Evolutionary conservation across 1,284 basidiomycete species (phyloP).

Genomic region (Pseudozyma pruni): DNA sequence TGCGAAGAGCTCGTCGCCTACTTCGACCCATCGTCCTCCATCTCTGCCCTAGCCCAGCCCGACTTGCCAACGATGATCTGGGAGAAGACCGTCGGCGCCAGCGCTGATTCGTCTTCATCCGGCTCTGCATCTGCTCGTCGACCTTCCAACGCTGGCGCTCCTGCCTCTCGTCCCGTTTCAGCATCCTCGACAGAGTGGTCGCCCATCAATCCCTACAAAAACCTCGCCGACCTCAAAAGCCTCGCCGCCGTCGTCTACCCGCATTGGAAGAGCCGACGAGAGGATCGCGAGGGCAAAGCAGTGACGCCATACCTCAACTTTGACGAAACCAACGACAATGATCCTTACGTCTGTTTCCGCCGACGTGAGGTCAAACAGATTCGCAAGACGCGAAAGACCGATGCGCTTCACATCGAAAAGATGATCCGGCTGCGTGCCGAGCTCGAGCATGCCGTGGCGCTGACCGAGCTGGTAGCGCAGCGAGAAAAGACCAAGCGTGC

Average conservation of each 20-base stretch:
- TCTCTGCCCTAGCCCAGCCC: slow-evolving; percentile 54
- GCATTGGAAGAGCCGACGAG: slow-evolving; percentile 64
- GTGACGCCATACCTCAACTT: slow-evolving; percentile 68
- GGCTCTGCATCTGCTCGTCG: too few relatives aligned
- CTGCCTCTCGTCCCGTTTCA: not conserved
- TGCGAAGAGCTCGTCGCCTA: slow-evolving; percentile 55
- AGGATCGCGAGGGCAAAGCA: slow-evolving; percentile 59
- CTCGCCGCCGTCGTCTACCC: slow-evolving; percentile 59
- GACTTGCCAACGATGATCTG: slow-evolving; percentile 55
- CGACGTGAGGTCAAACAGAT: slow-evolving; percentile 92
- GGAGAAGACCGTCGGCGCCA: slow-evolving; percentile 39
- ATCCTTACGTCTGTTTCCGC: slow-evolving; percentile 98
- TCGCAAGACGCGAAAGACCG: slow-evolving; percentile 82
- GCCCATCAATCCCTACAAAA: slow-evolving; percentile 58
- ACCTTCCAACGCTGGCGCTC: slow-evolving; percentile 13
- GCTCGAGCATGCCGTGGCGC: slow-evolving; percentile 54
- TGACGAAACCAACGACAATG: slow-evolving; percentile 92
- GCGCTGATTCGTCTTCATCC: slow-evolving; percentile 20
- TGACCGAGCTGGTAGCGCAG: slow-evolving; percentile 61
- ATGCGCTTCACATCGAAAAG: slow-evolving; percentile 65
- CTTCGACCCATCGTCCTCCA: slow-evolving; percentile 55
- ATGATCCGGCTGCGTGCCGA: slow-evolving; percentile 64
- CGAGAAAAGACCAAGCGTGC: slow-evolving; percentile 63
- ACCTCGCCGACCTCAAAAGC: slow-evolving; percentile 59
- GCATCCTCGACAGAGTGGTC: slow-evolving; percentile 46